Base-by-base conservation (phyloP, 225 moss, liverwort and hornwort genomes). In the Polytrichum commune region DNA sequence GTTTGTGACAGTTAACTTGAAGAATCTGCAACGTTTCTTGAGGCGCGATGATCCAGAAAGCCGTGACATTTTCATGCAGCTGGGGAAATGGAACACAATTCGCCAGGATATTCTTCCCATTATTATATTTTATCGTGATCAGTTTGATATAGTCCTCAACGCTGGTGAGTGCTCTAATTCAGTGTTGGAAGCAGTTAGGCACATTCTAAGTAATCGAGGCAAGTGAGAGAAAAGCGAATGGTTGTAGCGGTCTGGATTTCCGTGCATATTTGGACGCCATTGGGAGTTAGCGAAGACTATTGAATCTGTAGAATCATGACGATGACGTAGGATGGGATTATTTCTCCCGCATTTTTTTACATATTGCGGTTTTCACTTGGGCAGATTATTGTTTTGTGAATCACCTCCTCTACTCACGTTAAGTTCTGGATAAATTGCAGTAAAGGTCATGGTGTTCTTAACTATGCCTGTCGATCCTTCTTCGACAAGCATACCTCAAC, bases 71-170 rank as follows among this genome's bases (percentile, higher is more conserved):
- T 98, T 98, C 22, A 85, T 91, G 81, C 92, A 95, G 81, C 84
- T 98, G 32, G 95, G 95, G 35, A 95, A 98, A 72, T 98, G 98
- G 95, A 91, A 91, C 62, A 88, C 90, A 24, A 91, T 98, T 5
- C 92, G 93, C 46, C 90, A 91, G 54, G 95, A 95, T 61, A 72
- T 98, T 22, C 80, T 98, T 13, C 95, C 94, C 7, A 82, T 93
- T 16, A 90, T 98, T 24, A 77, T 84, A 27, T 81, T 80, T 1
- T 95, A 93, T 73, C 83, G 88, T 54, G 74, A 90, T 68, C 79
- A 89, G 30, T 85, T 79, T n/a, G 95, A 95, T 8, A 85, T 95
- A 28, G 98, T 93, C 53, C 91, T 98, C 1, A 89, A 91, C 66
- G 94, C 94, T 38, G 87, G 97, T 95, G 58, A 58, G 58, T 20